phyloP scores from a whole-genome alignment of 202 grass and related monocot species.

The Setaria italica region DNA sequence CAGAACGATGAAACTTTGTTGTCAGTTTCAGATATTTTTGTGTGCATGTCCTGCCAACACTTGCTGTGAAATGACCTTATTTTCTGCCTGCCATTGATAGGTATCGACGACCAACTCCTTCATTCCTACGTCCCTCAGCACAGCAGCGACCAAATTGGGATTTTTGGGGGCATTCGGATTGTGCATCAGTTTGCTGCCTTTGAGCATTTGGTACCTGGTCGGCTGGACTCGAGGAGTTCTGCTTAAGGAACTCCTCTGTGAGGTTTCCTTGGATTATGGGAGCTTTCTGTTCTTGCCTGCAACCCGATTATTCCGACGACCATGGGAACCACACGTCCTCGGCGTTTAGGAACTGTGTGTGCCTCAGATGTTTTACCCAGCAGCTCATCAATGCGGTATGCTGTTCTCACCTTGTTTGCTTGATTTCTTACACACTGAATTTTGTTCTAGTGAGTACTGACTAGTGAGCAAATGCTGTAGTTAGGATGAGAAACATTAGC shows the following conservation, averaged over 20 bases:
- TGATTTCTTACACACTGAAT: neutral
- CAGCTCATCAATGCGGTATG: constrained; percentile 82
- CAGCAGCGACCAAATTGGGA: neutral
- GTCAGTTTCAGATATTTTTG: constrained; percentile 1
- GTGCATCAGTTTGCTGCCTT: neutral
- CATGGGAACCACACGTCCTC: constrained; percentile 54
- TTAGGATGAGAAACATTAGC: neutral
- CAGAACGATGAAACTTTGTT: neutral
- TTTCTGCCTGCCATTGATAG: constrained; percentile 45
- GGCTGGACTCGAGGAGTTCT: constrained; percentile 2
- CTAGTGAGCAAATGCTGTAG: neutral
- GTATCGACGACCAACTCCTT: constrained; percentile 15
- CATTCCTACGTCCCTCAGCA: neutral
- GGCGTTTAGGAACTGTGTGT: constrained; percentile 63
- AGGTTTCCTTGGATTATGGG: constrained; percentile 63
- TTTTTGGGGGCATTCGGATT: neutral
- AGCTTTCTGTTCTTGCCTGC: constrained; percentile 82
- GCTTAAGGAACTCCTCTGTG: constrained; percentile 35
- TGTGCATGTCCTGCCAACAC: neutral
- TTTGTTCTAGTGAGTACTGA: neutral
- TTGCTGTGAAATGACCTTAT: constrained; percentile 5
- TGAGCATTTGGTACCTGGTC: neutral
- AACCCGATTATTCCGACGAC: constrained; percentile 64
- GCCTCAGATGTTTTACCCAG: constrained; percentile 83
- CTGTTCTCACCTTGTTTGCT: neutral